phyloP scores from a whole-genome alignment of 176 grass and related monocot species.

The Cenchrus purpureus region DNA sequence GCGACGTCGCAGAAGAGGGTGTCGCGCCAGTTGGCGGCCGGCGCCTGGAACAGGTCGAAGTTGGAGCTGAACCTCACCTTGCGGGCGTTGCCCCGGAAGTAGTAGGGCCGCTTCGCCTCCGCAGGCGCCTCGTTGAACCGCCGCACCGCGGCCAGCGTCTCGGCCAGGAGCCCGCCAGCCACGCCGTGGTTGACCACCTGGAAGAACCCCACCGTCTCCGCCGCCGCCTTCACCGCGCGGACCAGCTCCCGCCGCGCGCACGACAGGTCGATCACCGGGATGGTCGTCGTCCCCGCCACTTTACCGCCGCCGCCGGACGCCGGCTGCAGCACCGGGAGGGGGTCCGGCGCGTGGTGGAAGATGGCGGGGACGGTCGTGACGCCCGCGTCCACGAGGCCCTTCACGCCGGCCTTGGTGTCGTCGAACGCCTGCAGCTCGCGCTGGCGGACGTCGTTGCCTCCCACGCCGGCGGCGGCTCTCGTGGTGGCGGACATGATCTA shows the following conservation, averaged over 20 bases:
- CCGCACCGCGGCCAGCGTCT: neutral
- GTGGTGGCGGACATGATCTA: neutral
- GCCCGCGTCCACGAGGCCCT: constrained; percentile 47
- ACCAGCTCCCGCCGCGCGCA: neutral
- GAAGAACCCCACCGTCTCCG: constrained; percentile 56
- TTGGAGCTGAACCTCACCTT: constrained; percentile 26
- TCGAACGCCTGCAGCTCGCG: constrained; percentile 51
- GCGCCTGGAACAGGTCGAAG: constrained; percentile 23
- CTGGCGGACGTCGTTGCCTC: constrained; percentile 21
- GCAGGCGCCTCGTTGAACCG: constrained; percentile 15
- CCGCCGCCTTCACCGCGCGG: constrained; percentile 8
- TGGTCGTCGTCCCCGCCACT: neutral
- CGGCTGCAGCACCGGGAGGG: neutral
- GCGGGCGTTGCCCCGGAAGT: neutral
- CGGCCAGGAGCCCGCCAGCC: neutral
- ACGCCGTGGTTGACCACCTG: constrained; percentile 63
- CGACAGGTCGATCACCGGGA: constrained; percentile 55
- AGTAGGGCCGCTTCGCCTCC: neutral
- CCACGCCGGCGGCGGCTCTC: neutral
- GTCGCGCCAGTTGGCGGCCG: constrained; percentile 21
- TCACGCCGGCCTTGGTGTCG: constrained; percentile 63
- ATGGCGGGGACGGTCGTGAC: constrained; percentile 7
- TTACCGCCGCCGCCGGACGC: too few relatives aligned
- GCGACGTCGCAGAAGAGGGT: neutral
- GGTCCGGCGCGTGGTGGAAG: neutral